Conservation (phyloP, 75 land plant genomes). For the Picea sitchensis region DNA sequence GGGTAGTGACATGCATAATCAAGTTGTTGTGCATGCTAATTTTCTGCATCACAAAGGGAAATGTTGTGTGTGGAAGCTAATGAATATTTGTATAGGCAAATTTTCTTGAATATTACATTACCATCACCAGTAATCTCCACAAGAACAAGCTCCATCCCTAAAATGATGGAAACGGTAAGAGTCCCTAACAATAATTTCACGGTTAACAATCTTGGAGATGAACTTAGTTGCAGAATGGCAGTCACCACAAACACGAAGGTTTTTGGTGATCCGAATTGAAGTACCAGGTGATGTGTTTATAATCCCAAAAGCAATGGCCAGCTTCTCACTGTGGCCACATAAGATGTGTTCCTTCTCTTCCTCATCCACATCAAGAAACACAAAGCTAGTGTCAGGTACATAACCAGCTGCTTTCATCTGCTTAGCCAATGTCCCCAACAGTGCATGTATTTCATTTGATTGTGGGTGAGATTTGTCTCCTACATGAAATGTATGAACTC, state of each 20-base stretch:
- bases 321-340: constrained; percentile 23
- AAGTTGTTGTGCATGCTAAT: too few relatives aligned
- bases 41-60: too few relatives aligned
- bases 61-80: neutral
- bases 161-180: constrained; percentile 17
- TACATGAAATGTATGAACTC: constrained; percentile 14
- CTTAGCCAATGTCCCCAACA: neutral
- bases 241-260: constrained; percentile 14
- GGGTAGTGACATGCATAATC: neutral
- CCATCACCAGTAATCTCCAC: constrained; percentile 15
- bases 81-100: neutral
- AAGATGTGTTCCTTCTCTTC: constrained; percentile 19
- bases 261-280: constrained; percentile 12
- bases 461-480: constrained; percentile 8
- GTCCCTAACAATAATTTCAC: constrained; percentile 15
- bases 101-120: neutral
- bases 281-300: constrained; percentile 13
- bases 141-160: constrained; percentile 11
- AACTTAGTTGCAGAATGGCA: constrained; percentile 20
- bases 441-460: neutral
- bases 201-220: constrained; percentile 16
- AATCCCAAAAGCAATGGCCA: constrained; percentile 19
- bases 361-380: constrained; percentile 2
- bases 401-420: constrained; percentile 2
- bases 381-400: constrained; percentile 4